Evolutionary conservation across 768 basidiomycete genomes (phyloP).

Genomic region (Hygrophoropsis aurantiaca): DNA sequence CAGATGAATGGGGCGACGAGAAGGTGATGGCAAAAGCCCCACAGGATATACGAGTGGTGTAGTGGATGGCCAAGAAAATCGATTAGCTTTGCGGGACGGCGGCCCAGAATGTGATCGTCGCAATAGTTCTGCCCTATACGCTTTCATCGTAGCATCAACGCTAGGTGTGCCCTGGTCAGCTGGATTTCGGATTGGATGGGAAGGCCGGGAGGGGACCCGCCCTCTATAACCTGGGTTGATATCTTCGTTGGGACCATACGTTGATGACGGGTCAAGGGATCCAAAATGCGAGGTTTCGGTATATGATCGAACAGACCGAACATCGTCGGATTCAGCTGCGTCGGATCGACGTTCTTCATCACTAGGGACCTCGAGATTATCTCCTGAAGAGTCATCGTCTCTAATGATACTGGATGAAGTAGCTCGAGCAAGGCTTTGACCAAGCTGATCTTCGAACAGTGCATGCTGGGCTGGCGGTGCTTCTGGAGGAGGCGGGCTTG

Average conservation of each 20-base stretch:
- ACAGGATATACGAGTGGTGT: conserved; percentile 40
- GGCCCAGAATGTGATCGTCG: conserved; percentile 47
- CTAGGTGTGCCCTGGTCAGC: conserved; percentile 1
- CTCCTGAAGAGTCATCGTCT: conserved; percentile 59
- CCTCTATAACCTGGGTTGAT: conserved; percentile 19
- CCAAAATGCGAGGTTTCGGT: conserved; percentile 45
- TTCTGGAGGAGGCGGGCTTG: conserved; percentile 79
- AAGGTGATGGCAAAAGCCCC: conserved; percentile 45
- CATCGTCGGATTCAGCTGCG: conserved; percentile 64
- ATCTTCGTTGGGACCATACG: conserved; percentile 10
- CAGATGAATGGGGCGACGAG: conserved; percentile 29
- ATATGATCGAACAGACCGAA: conserved; percentile 65
- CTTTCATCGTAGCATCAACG: conserved; percentile 13
- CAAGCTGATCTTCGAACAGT: conserved; percentile 68
- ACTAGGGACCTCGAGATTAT: conserved; percentile 57
- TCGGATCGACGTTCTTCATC: conserved; percentile 67
- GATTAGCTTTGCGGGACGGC: conserved; percentile 36
- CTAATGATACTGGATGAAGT: conserved; percentile 62
- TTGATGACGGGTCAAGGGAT: conserved; percentile 7
- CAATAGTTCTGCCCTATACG: conserved; percentile 37
- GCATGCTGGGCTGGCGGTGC: conserved; percentile 66
- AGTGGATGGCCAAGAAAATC: conserved; percentile 39
- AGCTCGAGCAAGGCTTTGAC: conserved; percentile 63
- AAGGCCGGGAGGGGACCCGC: conserved; percentile 19
- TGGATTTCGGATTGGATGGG: conserved; percentile 7